Evolutionary conservation across 2,329 filamentous ascomycete species (phyloP).

Genomic region (Phoma sp.): DNA sequence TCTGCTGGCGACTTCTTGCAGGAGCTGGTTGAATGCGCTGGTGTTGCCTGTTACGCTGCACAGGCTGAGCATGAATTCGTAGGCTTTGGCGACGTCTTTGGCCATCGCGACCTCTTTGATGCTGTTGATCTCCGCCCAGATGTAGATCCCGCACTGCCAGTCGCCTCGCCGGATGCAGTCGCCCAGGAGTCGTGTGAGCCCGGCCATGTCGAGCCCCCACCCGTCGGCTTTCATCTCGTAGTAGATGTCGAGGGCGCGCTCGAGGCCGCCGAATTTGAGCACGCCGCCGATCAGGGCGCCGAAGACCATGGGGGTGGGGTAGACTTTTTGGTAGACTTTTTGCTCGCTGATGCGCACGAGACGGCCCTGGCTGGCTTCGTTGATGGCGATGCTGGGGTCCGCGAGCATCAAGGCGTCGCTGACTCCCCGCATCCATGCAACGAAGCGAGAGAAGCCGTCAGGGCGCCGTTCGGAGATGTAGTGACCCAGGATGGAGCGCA

Average conservation of each 20-base stretch:
- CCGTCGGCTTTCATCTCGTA: constrained; percentile 52
- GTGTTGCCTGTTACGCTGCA: constrained; percentile 41
- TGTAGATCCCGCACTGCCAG: constrained; percentile 40
- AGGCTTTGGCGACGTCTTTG: constrained; percentile 35
- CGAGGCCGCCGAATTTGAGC: constrained; percentile 53
- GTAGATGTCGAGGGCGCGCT: constrained; percentile 51
- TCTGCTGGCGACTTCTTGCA: constrained; percentile 32
- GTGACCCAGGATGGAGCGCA: constrained; percentile 49
- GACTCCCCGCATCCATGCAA: constrained; percentile 52
- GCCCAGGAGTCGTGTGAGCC: constrained; percentile 48
- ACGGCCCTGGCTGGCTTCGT: constrained; percentile 33
- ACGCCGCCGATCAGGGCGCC: constrained; percentile 50
- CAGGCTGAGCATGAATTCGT: constrained; percentile 41
- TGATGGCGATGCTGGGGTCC: constrained; percentile 46
- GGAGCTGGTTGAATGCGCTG: constrained; percentile 39
- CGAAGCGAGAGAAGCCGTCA: constrained; percentile 46
- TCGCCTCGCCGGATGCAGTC: constrained; percentile 50
- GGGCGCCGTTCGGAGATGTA: constrained; percentile 43
- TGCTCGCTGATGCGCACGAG: constrained; percentile 30
- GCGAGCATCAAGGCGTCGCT: constrained; percentile 50
- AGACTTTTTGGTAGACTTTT: constrained; percentile 52
- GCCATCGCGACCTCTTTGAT: constrained; percentile 33
- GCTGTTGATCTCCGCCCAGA: constrained; percentile 52
- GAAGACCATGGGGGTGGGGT: constrained; percentile 54
- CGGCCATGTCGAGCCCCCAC: constrained; percentile 52